Evolutionary conservation across 1,139 yeast species (phyloP), one percentile per base, ranked within the genome.

Genomic region (Yamadazyma epiphylla): DNA sequence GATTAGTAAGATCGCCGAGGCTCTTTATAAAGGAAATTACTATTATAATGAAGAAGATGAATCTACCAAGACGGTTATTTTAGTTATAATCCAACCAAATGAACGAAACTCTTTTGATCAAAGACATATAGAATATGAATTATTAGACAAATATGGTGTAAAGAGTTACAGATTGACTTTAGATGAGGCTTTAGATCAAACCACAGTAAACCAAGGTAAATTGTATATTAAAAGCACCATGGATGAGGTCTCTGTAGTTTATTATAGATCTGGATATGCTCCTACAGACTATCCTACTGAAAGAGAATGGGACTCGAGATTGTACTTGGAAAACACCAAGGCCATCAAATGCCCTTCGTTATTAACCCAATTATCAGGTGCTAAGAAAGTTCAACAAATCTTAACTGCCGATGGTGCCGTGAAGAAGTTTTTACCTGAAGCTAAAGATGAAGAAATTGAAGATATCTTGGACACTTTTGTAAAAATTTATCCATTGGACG

Each of bases 71-170:
- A 69, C 85, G 0, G 70, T 83, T n/a, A 74, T 91, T 1, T 64
- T 88, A 30, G 79, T 89, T 48, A 74, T 91, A 15, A 87, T 85
- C 2, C 97, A 91, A 55, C 81, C 87, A 4, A 73, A 74, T 24
- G 98, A 91, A 56, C 68, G 94, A 41, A 94, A 91, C 53, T 81
- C 86, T 26, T 83, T 87, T 58, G 98, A 91, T 54, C 98, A 91
- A 59, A 76, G 95, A 46, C 76, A 77, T 28, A 55, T 91, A 29
- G 97, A 91, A 53, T 86, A 79, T 51, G 67, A 75, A 16, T 64
- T 91, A 27, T 60, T 82, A 43, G 59, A 70, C 10, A 55, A 68
- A 10, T 73, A 76, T 51, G 75, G 74, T 4, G 61, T 88, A 26
- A 70, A 66, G 38, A 73, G 88, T 7, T 67, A 69, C 32, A 71